A percentile compares a stretch with the other conserved stretches of the same genome.
Evolutionary conservation across 2,329 filamentous ascomycete species (phyloP).

Genomic region (Cladobotryum protrusum): DNA sequence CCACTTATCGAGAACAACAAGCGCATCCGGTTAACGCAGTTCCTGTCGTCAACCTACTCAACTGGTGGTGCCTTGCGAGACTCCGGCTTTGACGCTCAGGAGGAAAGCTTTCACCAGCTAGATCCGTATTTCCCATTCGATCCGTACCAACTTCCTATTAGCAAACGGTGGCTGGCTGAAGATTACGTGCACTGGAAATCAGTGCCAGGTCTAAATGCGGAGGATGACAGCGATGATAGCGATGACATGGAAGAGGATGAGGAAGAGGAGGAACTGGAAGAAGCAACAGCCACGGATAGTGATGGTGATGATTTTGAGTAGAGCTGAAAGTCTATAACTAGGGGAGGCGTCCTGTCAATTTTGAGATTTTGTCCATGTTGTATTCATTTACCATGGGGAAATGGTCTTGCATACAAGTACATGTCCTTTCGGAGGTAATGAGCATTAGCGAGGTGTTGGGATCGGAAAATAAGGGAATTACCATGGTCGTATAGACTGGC

Average conservation of each 20-base stretch:
- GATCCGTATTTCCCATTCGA: constrained; percentile 98
- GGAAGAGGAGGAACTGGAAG: constrained; percentile 38
- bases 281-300: constrained; percentile 46
- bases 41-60: constrained; percentile 51
- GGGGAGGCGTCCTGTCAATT: constrained; percentile 1
- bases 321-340: background rate
- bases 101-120: constrained; percentile 76
- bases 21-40: constrained; percentile 71
- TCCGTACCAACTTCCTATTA: constrained; percentile 83
- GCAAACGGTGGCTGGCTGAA: constrained; percentile 78
- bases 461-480: background rate
- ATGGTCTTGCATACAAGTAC: background rate
- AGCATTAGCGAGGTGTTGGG: constrained; percentile 13
- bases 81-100: constrained; percentile 42
- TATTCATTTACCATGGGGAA: constrained; percentile 4
- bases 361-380: background rate
- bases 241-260: constrained; percentile 46
- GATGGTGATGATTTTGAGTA: constrained; percentile 37
- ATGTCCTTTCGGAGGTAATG: too few relatives aligned
- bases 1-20: constrained; percentile 89
- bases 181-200: constrained; percentile 79
- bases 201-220: constrained; percentile 61
- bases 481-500: background rate
- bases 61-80: constrained; percentile 50
- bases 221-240: constrained; percentile 49